These are phyloP conservation scores for Aspergillus ostianus DNA, from an alignment of 495 filamentous ascomycete species.

Conservation along the genomic window DNA sequence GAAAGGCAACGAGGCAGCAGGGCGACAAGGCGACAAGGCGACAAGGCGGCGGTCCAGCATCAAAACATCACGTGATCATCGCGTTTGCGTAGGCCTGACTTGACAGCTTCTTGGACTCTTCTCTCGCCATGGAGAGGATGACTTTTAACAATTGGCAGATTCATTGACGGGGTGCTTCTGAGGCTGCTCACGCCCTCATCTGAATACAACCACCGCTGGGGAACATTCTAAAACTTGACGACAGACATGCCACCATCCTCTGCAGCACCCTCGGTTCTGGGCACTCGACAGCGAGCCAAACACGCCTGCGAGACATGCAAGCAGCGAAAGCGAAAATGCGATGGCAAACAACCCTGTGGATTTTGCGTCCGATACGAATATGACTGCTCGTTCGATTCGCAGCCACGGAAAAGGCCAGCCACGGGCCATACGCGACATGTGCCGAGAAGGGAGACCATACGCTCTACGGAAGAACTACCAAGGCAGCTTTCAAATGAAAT, in stretches of 20 bases:
- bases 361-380: constrained; percentile 48
- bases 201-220: too few relatives aligned
- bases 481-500: constrained; percentile 22
- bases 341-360: constrained; percentile 40
- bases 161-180: too few relatives aligned
- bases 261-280: not conserved
- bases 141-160: too few relatives aligned
- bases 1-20: too few relatives aligned
- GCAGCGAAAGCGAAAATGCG: constrained; percentile 48
- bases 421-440: not conserved
- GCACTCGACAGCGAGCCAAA: constrained; percentile 28
- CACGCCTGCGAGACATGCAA: constrained; percentile 48
- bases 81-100: too few relatives aligned
- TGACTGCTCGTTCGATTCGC: constrained; percentile 36
- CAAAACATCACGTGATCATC: too few relatives aligned
- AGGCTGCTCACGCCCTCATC: too few relatives aligned
- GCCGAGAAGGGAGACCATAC: not conserved
- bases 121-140: too few relatives aligned
- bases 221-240: too few relatives aligned
- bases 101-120: too few relatives aligned
- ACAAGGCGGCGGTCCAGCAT: too few relatives aligned
- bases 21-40: too few relatives aligned
- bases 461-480: not conserved
- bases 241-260: not conserved
- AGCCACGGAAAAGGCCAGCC: constrained; percentile 7